Evolutionary conservation across 345 rosid species (phyloP).

Genomic region (Anastatica hierochuntica): DNA sequence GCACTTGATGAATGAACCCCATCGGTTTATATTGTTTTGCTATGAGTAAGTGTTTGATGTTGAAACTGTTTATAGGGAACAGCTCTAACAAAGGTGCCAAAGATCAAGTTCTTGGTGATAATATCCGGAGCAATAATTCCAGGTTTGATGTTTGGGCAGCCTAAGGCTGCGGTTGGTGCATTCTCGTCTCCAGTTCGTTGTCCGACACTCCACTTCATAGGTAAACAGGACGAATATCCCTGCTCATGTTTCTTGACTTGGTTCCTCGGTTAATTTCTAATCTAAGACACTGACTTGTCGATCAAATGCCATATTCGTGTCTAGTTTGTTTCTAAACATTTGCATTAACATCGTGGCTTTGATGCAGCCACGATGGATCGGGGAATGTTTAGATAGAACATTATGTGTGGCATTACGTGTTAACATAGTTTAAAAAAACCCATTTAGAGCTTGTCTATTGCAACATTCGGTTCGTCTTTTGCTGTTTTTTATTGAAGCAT

Average conservation of each 20-base stretch:
- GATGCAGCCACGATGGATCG: background rate
- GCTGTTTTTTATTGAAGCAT: too few relatives aligned
- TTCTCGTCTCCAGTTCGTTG: conserved; percentile 40
- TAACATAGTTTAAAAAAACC: background rate
- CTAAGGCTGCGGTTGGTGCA: conserved; percentile 41
- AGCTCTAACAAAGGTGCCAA: conserved; percentile 35
- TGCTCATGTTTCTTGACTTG: background rate
- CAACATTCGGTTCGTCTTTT: too few relatives aligned
- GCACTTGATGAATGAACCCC: too few relatives aligned
- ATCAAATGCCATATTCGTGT: background rate
- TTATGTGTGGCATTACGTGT: too few relatives aligned
- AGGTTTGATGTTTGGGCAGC: conserved; percentile 37
- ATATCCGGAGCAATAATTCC: conserved; percentile 35
- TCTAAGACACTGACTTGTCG: background rate
- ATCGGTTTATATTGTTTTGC: background rate
- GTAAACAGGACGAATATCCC: conserved; percentile 22
- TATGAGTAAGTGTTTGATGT: conserved; percentile 1
- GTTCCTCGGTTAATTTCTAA: background rate
- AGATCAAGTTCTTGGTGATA: conserved; percentile 41
- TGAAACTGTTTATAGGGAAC: conserved; percentile 4
- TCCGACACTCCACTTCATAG: conserved; percentile 55
- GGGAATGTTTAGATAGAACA: too few relatives aligned
- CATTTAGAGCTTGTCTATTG: background rate
- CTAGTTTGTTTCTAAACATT: background rate
- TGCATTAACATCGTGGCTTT: too few relatives aligned